Base-by-base conservation (phyloP, 1,139 yeast species). In the Diutina scorzettiae region DNA sequence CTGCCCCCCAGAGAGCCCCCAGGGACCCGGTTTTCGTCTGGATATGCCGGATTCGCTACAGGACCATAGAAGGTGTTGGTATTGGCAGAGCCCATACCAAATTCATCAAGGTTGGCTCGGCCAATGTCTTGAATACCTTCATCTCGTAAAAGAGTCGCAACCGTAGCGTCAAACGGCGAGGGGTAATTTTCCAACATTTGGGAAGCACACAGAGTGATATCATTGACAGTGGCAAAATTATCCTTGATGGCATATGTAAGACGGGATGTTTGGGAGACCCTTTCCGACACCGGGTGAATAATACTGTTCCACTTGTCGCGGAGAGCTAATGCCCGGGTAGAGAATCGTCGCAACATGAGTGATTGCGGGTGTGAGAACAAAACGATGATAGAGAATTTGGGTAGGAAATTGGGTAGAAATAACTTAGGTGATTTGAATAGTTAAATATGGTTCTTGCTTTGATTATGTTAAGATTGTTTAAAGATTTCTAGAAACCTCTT, bases 1-100 rank as follows among this genome's bases (percentile, higher is more conserved):
- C 94, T 76, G 0, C 98, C 98, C 9, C 97, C 96, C 3, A 96
- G 85, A 0, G 96, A 87, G 0, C 98, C 98, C 2, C 98, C 98
- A 1, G 85, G 68, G 0, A 83, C 66, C 9, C 45, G 46, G n/a
- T 28, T 28, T 23, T 46, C 63, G 24, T 53, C 60, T 3, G 52
- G 49, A 48, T 59, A 76, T 23, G 64, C 46, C 1, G 98, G 97
- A 54, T 91, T 91, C 5, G 64, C 48, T 0, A 81, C 70, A 1
- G 81, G 70, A 0, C 96, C 96, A 55, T 63, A 80, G 43, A 49
- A 63, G 7, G 81, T 75, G 54, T 67, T 72, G 32, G 73, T 69
- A 53, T 58, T 79, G 1, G 79, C 69, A 4, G 85, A 78, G 2
- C 98, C 99, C 98, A 93, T 93, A 1, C 95, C 98, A 63, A 91